phyloP scores from a whole-genome alignment of 495 filamentous ascomycete genomes.

The Massariosphaeria phaeospora region DNA sequence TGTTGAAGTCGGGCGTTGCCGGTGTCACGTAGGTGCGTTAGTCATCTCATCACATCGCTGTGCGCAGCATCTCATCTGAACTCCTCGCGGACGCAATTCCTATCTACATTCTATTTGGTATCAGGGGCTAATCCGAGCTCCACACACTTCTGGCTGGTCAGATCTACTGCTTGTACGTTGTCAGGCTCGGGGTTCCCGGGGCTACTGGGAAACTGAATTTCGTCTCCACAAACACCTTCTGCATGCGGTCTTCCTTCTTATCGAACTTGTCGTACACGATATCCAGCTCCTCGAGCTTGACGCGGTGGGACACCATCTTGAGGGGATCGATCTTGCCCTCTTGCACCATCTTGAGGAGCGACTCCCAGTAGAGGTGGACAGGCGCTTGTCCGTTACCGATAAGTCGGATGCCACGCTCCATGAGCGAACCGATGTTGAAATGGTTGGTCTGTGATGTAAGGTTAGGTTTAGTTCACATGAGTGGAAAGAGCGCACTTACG shows the following conservation, averaged over 20 bases:
- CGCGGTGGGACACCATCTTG: conserved; percentile 74
- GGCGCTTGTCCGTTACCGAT: conserved; percentile 83
- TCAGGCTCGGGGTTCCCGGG: conserved; percentile 39
- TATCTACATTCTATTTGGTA: too few species aligned
- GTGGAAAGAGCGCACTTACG: conserved; percentile 50
- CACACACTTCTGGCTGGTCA: too few species aligned
- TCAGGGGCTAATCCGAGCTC: too few species aligned
- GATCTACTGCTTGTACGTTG: conserved; percentile 38
- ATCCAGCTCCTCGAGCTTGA: conserved; percentile 69
- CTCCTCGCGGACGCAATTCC: too few species aligned
- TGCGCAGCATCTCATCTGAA: too few species aligned
- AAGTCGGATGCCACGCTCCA: conserved; percentile 79
- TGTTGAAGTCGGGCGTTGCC: too few species aligned
- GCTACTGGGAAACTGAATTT: conserved; percentile 37
- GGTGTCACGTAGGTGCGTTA: too few species aligned
- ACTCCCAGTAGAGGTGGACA: conserved; percentile 78
- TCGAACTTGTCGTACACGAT: conserved; percentile 45
- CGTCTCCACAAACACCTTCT: conserved; percentile 45
- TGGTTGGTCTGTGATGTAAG: conserved; percentile 58
- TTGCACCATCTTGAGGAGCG: conserved; percentile 65
- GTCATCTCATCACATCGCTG: too few species aligned
- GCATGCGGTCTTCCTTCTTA: conserved; percentile 42
- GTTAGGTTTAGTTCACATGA: too few species aligned
- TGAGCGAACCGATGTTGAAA: conserved; percentile 78
- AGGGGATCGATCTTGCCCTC: conserved; percentile 67